These are phyloP conservation scores for Acidiella bohemica DNA, from an alignment of 495 filamentous ascomycete genomes.

Conservation along the genomic window DNA sequence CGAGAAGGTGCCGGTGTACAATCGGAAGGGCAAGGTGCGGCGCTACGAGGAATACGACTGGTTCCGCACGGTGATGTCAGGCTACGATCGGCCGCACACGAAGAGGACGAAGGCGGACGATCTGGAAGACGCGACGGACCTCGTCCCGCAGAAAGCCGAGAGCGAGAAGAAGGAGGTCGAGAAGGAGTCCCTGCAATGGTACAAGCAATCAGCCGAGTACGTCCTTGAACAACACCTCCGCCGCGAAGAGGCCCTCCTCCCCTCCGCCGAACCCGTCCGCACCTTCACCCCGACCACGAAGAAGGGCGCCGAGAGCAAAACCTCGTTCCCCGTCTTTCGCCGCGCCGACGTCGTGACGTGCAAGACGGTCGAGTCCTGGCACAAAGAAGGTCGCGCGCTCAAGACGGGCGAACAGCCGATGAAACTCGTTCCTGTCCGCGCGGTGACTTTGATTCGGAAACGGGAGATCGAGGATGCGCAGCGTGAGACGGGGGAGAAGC, in stretches of 20 bases:
- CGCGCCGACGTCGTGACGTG: slow-evolving; percentile 71
- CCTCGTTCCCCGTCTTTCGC: slow-evolving; percentile 61
- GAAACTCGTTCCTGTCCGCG: slow-evolving; percentile 79
- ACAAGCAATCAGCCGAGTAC: slow-evolving; percentile 74
- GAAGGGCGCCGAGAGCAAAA: slow-evolving; percentile 49
- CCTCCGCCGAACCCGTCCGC: slow-evolving; percentile 54
- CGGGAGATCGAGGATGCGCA: slow-evolving; percentile 79
- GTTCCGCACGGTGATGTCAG: slow-evolving; percentile 65
- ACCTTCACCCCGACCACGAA: slow-evolving; percentile 47
- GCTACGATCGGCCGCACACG: slow-evolving; percentile 49
- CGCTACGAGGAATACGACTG: slow-evolving; percentile 64
- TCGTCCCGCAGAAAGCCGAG: slow-evolving; percentile 55
- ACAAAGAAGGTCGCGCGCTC: slow-evolving; percentile 80
- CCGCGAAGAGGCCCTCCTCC: slow-evolving; percentile 77
- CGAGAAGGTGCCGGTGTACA: slow-evolving; percentile 67
- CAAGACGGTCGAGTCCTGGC: slow-evolving; percentile 91
- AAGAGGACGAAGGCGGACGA: slow-evolving; percentile 58
- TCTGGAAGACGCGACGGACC: slow-evolving; percentile 59
- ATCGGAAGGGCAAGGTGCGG: slow-evolving; percentile 56
- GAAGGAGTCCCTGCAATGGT: slow-evolving; percentile 63
- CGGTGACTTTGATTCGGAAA: slow-evolving; percentile 75
- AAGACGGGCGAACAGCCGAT: slow-evolving; percentile 55
- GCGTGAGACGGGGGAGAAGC: slow-evolving; percentile 63
- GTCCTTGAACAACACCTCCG: slow-evolving; percentile 78
- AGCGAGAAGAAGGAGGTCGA: slow-evolving; percentile 45